Evolutionary conservation across 192 early-diverging fungal genomes (phyloP), one percentile per base, ranked within the genome.

Genomic region (Podila epigama): DNA sequence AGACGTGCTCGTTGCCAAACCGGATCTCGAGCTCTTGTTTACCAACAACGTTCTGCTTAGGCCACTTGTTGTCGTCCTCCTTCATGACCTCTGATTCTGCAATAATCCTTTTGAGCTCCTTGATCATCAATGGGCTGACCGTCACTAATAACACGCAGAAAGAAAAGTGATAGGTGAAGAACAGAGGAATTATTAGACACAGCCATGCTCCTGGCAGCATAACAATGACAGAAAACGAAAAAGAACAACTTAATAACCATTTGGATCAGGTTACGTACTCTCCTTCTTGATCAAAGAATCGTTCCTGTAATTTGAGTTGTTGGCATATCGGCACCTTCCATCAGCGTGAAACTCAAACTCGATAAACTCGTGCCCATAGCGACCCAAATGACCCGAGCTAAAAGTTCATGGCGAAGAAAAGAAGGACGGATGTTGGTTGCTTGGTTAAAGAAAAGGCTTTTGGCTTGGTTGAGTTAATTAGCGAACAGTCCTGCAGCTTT

Each of bases 301-400:
- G 66, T 97, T 95, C 68, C 97, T 92, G 84, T 99, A 99, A 75
- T 96, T 96, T 27, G 96, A 97, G 85, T 97, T 94, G 86, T 99
- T 99, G 53, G 96, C 94, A 81, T 99, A 99, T 58, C 94, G 89
- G 53, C 97, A 93, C 40, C 88, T 86, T 42, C 96, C 96, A 50
- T 94, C 90, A 10, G 88, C 84, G 63, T 91, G 83, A 60, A 99
- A 90, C 82, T 99, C 97, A 73, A 98, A 99, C 78, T 97, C 95
- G 36, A 99, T 88, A 81, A 98, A 99, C 89, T 99, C 97, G 84
- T 99, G 96, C 32, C 97, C 97, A 84, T 95, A 97, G 64, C 94
- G 88, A 34, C 97, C 97, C 63, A 88, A 89, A 73, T 98, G 96
- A 8, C 97, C 97, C 18, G 93, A 89, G 66, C 92, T 93, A 77